Evolutionary conservation across 176 grass and related monocot species (phyloP), one percentile per base, ranked within the genome.

Genomic region (Urochloa ruziziensis): DNA sequence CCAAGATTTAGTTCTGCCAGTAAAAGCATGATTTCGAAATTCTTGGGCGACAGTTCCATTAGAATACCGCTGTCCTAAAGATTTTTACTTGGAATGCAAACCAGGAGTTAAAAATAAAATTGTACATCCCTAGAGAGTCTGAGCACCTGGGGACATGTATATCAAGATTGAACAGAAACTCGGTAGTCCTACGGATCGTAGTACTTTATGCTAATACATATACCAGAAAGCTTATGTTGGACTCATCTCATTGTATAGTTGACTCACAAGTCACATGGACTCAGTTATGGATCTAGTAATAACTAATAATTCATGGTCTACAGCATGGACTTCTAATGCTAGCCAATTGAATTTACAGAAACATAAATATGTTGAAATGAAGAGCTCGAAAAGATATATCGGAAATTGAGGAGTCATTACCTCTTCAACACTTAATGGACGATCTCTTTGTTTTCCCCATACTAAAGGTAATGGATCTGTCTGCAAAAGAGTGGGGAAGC

Each of bases 361-460:
- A 48, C 16, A 70, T 44, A 86, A 78, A 36, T 17, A 65, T 73
- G 47, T 35, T 73, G 29, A 82, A 82, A 78, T 71, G 21, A 82
- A 83, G 17, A 67, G 46, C 23, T 67, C 6, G 14, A 56, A 27
- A 74, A 77, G 35, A 84, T 58, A 80, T 60, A 89, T 49, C 12
- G 69, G 47, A 58, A 35, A 54, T 62, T 3, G 2, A 2, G 44
- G 25, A 69, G 54, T 34, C 24, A 39, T 80, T 96, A 99, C 96
- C 96, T 99, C 93, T 84, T 96, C 83, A 63, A 87, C 77, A 78
- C 69, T 85, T 67, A 99, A 88, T n/a, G 91, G 86, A 5, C 2
- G 66, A 18, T 87, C 91, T 81, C 96, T 96, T 89, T 92, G 88
- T 87, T 96, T 99, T 66, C 96, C 96, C 93, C 96, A 99, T 29